Evolutionary conservation across 352 stramenopile genomes (phyloP), one percentile per base, ranked within the genome.

Genomic region (Elongisporangium anandrum): DNA sequence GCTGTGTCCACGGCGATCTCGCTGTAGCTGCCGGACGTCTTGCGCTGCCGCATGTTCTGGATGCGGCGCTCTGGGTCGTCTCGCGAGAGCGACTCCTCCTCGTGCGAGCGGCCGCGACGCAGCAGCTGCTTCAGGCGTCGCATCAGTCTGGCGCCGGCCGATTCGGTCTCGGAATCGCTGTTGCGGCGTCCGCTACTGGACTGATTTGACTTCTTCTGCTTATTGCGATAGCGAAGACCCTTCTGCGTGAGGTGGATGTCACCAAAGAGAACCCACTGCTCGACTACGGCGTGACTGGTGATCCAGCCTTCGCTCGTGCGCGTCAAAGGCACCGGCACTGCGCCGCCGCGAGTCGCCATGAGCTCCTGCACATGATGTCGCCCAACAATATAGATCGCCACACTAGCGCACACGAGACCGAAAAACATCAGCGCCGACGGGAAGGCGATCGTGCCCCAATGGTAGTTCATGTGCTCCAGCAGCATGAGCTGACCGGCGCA

Each of bases 231-330:
- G n/a, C 81, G 68, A 17, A 92, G 69, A 17, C 82, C 85, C 20
- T 79, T 70, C 0, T 67, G 61, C 7, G 85, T 94, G 23, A 94
- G 60, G 45, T 84, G 79, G 41, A 94, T 77, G 48, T 92, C 79
- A 23, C 85, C 85, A 22, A 94, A 87, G 19, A 94, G 76, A 60
- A 91, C 85, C 85, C 85, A 94, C 57, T 90, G 79, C 64, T 94
- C 85, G 6, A 85, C 73, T 9, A 92, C 73, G 0, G 85, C 85
- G 60, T 91, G 83, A 47, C 73, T 86, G 6, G 85, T 94, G 66
- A 94, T 90, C 85, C 85, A 94, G 1, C 82, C 85, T 47, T 89
- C 72, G 19, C 62, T 82, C 26, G 85, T 94, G 7, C 81, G 72
- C 50, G 82, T 92, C 6, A 94, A 66, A 22, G 85, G 82, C 53